Evolutionary conservation across 129 eudicot genomes (phyloP), one percentile per base, ranked within the genome.

Genomic region (Ambrosia trifida): DNA sequence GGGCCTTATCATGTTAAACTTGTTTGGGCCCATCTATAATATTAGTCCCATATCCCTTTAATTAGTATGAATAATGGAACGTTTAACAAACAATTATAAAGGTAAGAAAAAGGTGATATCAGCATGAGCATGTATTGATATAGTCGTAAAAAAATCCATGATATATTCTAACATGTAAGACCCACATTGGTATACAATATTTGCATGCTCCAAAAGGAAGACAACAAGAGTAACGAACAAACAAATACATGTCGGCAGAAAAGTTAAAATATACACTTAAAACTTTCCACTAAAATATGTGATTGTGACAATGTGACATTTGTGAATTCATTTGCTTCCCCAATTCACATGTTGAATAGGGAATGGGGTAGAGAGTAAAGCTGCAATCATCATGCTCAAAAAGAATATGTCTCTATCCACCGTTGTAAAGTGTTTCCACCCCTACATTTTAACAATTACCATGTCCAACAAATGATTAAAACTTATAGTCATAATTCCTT

Each of bases 291-390:
- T 68, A 60, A 67, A 45, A 68, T 44, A 20, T 47, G 14, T n/a
- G 81, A 76, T 60, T 2, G 47, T 10, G 76, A 69, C 70, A 76
- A 49, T 2, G 47, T 10, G 76, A 69, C 70, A 38, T 47, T 60
- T 59, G 81, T 76, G 64, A 33, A 68, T 43, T 76, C 56, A 76
- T 58, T 61, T 77, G 70, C 60, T 20, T 53, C 68, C 14, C 50
- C 68, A 20, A 11, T 76, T 69, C 81, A 77, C 81, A 77, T 77
- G 81, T 77, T 69, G 28, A 49, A 77, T 28, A 12, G 36, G 64
- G 56, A 33, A 69, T 60, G 81, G 76, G 44, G 28, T 19, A 49
- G 32, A 19, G 24, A 51, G 38, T 40, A 76, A 68, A 59, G 70
- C 65, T 49, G 71, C 16, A 41, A 61, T 53, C 46, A 60, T 47